phyloP scores from a whole-genome alignment of 768 basidiomycete genomes.

The Amanita polypyramis region DNA sequence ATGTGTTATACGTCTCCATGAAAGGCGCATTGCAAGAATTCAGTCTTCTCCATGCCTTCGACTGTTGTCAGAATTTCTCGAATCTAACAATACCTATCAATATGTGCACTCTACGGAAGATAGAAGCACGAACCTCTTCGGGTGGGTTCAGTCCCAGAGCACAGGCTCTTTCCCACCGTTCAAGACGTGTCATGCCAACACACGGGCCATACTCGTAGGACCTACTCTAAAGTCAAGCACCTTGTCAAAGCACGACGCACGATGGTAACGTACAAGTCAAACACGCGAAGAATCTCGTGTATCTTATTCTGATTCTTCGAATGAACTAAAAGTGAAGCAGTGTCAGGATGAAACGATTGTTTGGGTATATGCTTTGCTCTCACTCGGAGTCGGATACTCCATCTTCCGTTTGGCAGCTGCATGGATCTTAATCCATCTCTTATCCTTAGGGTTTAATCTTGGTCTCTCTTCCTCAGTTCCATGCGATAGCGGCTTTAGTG shows the following conservation, averaged over 20 bases:
- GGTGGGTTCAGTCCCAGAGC: constrained; percentile 75
- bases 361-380: constrained; percentile 18
- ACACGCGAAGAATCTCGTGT: constrained; percentile 66
- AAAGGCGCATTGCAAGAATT: constrained; percentile 58
- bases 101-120: not conserved
- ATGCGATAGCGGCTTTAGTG: not conserved
- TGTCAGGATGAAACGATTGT: not conserved
- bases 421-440: constrained; percentile 42
- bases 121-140: constrained; percentile 40
- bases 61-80: constrained; percentile 65
- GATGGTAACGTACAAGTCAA: constrained; percentile 47
- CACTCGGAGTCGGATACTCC: constrained; percentile 50
- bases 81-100: constrained; percentile 34
- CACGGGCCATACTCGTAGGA: constrained; percentile 77
- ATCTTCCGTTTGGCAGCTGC: constrained; percentile 38
- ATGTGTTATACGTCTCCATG: constrained; percentile 17
- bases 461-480: constrained; percentile 16
- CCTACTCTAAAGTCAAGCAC: constrained; percentile 23
- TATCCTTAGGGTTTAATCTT: constrained; percentile 36
- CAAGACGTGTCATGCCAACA: constrained; percentile 66
- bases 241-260: not conserved
- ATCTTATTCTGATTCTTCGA: constrained; percentile 47
- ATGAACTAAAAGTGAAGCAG: constrained; percentile 43
- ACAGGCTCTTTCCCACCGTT: constrained; percentile 82
- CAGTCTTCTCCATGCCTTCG: constrained; percentile 43